phyloP scores from a whole-genome alignment of 345 rosid species.

The Eucalyptus tenuipes region DNA sequence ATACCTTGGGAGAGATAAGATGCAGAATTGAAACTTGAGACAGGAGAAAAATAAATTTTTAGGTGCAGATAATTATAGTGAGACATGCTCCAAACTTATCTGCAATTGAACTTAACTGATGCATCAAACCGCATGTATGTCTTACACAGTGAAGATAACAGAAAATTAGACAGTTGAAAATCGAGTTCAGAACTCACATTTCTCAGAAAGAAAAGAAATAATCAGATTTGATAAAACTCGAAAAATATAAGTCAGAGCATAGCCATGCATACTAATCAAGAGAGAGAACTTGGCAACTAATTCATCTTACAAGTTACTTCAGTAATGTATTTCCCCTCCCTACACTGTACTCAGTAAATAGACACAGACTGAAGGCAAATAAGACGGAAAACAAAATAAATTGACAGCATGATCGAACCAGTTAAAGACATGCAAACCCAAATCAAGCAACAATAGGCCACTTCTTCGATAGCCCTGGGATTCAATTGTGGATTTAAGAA shows the following conservation, averaged over 20 bases:
- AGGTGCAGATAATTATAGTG: not conserved
- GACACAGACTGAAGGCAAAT: not conserved
- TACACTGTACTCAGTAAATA: not conserved
- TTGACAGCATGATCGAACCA: not conserved
- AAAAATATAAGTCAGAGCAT: not conserved
- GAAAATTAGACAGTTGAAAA: not conserved
- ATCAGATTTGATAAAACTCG: not conserved
- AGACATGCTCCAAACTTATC: not conserved
- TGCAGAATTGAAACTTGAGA: not conserved
- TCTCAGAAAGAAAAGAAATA: not conserved
- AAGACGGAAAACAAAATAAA: not conserved
- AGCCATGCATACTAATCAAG: not conserved
- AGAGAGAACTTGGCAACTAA: not conserved
- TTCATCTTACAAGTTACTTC: not conserved
- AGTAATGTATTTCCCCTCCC: not conserved
- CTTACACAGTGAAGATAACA: not conserved
- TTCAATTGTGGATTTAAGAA: not conserved
- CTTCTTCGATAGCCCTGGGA: not conserved
- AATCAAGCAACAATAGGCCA: not conserved
- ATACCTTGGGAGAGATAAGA: not conserved
- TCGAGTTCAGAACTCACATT: not conserved
- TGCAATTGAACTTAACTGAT: not conserved
- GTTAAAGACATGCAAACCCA: not conserved
- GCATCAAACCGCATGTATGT: not conserved
- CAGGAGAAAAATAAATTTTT: not conserved